phyloP scores from a whole-genome alignment of 257 asterid genomes.

The Forsythia suspensa region DNA sequence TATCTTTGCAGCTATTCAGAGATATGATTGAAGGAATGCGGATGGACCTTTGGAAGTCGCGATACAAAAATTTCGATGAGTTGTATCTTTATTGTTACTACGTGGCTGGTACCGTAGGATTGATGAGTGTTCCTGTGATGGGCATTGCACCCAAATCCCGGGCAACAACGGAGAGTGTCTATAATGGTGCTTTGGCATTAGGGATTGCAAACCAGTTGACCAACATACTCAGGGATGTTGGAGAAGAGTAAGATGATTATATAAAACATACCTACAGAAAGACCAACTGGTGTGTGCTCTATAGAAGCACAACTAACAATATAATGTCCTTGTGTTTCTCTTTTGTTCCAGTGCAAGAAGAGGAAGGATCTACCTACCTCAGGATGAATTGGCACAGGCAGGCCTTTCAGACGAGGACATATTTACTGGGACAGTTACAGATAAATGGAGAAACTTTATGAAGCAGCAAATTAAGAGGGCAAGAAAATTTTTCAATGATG shows the following conservation, averaged over 20 bases:
- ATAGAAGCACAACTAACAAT: too few species aligned
- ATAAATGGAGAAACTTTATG: constrained; percentile 93
- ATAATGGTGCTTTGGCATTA: constrained; percentile 76
- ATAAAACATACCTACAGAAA: too few species aligned
- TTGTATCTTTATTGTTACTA: constrained; percentile 87
- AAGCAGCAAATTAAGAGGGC: constrained; percentile 91
- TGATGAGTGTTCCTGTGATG: constrained; percentile 99
- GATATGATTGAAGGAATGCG: constrained; percentile 99
- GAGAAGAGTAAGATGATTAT: constrained; percentile 80
- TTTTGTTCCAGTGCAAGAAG: constrained; percentile 70
- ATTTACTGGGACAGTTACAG: constrained; percentile 81
- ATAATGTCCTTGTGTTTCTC: not conserved
- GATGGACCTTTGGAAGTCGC: constrained; percentile 82
- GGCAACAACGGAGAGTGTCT: constrained; percentile 85
- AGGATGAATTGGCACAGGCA: constrained; percentile 88
- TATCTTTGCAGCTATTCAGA: constrained; percentile 76
- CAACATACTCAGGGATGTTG: constrained; percentile 94
- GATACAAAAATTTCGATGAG: constrained; percentile 89
- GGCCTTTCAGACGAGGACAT: constrained; percentile 90
- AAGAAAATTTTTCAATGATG: constrained; percentile 83
- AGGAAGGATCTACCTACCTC: constrained; percentile 92
- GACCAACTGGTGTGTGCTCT: too few species aligned
- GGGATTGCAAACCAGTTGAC: constrained; percentile 96
- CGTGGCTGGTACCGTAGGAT: constrained; percentile 97
- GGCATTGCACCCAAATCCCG: constrained; percentile 91